Base-by-base conservation (phyloP, 202 grass and related monocot genomes). In the Saccharum hybrid region DNA sequence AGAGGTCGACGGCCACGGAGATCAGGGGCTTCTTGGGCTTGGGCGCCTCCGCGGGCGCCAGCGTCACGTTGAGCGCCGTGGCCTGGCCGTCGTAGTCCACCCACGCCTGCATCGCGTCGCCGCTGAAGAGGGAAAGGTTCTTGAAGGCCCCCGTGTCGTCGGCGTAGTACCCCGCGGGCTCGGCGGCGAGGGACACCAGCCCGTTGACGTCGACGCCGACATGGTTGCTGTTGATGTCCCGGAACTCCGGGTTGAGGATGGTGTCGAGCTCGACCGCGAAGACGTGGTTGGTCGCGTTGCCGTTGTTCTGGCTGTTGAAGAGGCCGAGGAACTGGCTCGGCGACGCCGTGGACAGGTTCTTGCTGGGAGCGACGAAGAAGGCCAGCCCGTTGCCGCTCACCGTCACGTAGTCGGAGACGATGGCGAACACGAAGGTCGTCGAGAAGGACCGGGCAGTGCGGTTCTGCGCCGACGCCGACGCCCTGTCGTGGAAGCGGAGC, bases 201-300 rank as follows among this genome's bases (percentile, higher is more conserved):
- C 69, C 80, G 81, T 97, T 88, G 6, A 97, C 72, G 77, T 92
- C 85, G 26, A 97, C 87, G 40, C 94, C 94, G 39, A 97, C 85
- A 43, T 51, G 91, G 76, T 97, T 94, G 57, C 85, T 88, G 82
- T 88, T 88, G 76, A 97, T 94, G 83, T 97, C 94, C 0, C 36
- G 6, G 63, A 90, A 94, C 85, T 97, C 94, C 28, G 92, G 63
- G 46, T 93, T 91, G 79, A 88, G 80, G 75, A 97, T 87, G 5
- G 91, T 97, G 80, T 97, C 87, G 8, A 97, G 72, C 82, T 97
- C 94, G 33, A 94, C 76, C 0, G 94, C 91, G 88, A 94, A 82
- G 21, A 92, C 1, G 85, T 78, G 87, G 72, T 94, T 94, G 80
- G 41, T 84, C 4, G 77, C 41, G 77, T 97, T 97, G 56, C 91